phyloP scores from a whole-genome alignment of 2,329 filamentous ascomycete species.

The Pseudogymnoascus sp. region DNA sequence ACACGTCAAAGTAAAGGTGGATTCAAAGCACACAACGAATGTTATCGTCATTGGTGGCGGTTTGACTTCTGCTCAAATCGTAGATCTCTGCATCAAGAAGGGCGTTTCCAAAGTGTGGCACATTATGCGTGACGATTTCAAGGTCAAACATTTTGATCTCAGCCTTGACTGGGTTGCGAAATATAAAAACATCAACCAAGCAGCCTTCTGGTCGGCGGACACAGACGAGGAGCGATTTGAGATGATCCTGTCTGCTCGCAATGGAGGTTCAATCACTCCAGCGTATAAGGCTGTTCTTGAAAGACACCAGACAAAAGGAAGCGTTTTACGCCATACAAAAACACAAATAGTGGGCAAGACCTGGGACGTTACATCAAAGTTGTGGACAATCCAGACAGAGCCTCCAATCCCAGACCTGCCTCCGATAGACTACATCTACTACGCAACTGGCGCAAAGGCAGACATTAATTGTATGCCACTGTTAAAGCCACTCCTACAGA shows the following conservation, averaged over 20 bases:
- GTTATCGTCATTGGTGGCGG: slow-evolving; percentile 68
- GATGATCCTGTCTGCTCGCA: slow-evolving; percentile 56
- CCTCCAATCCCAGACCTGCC: slow-evolving; percentile 43
- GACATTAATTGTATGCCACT: slow-evolving; percentile 54
- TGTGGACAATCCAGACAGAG: slow-evolving; percentile 44
- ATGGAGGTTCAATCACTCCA: slow-evolving; percentile 66
- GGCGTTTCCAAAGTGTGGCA: slow-evolving; percentile 63
- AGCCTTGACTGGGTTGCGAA: slow-evolving; percentile 74
- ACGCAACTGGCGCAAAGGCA: slow-evolving; percentile 61
- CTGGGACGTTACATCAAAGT: slow-evolving; percentile 41
- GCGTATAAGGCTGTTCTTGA: slow-evolving; percentile 58
- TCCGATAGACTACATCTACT: slow-evolving; percentile 32
- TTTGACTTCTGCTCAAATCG: slow-evolving; percentile 66
- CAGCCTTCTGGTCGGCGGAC: slow-evolving; percentile 69
- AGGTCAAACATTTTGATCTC: slow-evolving; percentile 70
- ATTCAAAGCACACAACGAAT: slow-evolving; percentile 43
- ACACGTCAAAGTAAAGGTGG: slow-evolving; percentile 45
- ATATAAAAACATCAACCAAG: slow-evolving; percentile 69
- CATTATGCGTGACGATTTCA: slow-evolving; percentile 52
- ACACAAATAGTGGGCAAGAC: slow-evolving; percentile 46
- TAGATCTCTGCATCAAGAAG: slow-evolving; percentile 55
- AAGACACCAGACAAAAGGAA: slow-evolving; percentile 44
- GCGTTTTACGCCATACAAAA: slow-evolving; percentile 47
- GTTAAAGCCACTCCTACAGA: slow-evolving; percentile 48
- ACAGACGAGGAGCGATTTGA: slow-evolving; percentile 59